Evolutionary conservation across 1,139 yeast genomes (phyloP), one percentile per base, ranked within the genome.

Genomic region (Williopsis jadinii): DNA sequence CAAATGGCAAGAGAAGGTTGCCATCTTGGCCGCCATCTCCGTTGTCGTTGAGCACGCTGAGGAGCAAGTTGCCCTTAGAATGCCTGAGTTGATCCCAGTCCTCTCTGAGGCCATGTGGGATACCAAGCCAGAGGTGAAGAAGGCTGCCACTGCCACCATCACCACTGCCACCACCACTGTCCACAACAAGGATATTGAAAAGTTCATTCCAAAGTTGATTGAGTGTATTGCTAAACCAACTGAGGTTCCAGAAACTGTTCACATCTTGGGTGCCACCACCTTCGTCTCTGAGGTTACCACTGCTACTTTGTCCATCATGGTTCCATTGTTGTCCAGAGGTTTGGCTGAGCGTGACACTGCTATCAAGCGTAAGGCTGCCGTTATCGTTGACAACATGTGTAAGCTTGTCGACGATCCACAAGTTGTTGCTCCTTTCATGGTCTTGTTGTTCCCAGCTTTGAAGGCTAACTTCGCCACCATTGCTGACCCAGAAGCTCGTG

Each of bases 401-500:
- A 92, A 92, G 77, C 86, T 92, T 73, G 98, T 92, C 75, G 97
- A 92, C 66, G 98, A 92, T 70, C 98, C 98, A 60, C 97, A 92
- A 77, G 92, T 92, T 66, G 95, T 92, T 74, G 97, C 97, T 77
- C 98, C 98, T 60, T 92, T 92, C 84, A 76, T 92, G 85, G 75
- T 77, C 71, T 85, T 83, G 68, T 81, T 92, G 66, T 84, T 87
- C 76, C 98, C 98, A 68, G 87, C 97, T 63, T 80, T 92, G 71
- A 86, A 87, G 81, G 68, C 80, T 67, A 92, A 92, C 86, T 80
- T 82, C 74, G 72, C 85, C 65, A 87, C 86, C 75, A 87, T 92
- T 75, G 98, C 98, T 67, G 98, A 92, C 73, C 98, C 98, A 66
- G 98, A 92, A 77, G 98, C 97, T 59, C 94, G 98, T 79, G 94